Conservation (phyloP, 2,329 filamentous ascomycete species). For the Plectosphaerella sp. region DNA sequence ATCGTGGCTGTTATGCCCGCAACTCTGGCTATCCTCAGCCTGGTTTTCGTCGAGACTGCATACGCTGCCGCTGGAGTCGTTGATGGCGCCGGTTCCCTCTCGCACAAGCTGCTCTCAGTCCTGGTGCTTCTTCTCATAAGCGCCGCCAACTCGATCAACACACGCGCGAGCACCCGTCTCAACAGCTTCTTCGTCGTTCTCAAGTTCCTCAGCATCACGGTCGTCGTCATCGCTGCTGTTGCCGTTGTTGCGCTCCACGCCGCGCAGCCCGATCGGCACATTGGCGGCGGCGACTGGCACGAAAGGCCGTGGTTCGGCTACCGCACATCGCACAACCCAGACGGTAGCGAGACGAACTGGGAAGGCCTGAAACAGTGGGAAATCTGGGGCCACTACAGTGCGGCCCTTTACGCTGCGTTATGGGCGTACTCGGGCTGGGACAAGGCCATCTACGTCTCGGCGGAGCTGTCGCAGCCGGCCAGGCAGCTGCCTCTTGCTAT, state of each 20-base stretch:
- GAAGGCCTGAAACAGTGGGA: constrained; percentile 47
- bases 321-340: constrained; percentile 43
- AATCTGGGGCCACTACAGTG: constrained; percentile 53
- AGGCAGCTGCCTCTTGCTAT: constrained; percentile 56
- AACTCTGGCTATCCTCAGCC: constrained; percentile 58
- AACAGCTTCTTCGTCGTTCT: constrained; percentile 51
- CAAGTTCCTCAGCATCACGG: constrained; percentile 46
- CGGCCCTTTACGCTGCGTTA: constrained; percentile 56
- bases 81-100: constrained; percentile 33
- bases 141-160: constrained; percentile 52
- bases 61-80: constrained; percentile 47
- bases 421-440: constrained; percentile 67
- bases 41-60: constrained; percentile 59
- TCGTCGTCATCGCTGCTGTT: constrained; percentile 43
- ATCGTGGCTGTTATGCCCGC: constrained; percentile 61
- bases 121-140: constrained; percentile 40
- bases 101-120: constrained; percentile 48
- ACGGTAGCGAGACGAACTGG: constrained; percentile 47
- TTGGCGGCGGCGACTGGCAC: constrained; percentile 47
- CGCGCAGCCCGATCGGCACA: constrained; percentile 26
- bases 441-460: constrained; percentile 54
- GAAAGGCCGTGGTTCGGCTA: constrained; percentile 50
- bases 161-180: constrained; percentile 47
- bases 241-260: constrained; percentile 39
- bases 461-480: constrained; percentile 45